A percentile compares a stretch with the other conserved stretches of the same genome.
Evolutionary conservation across 345 rosid species (phyloP).

Genomic region (Ceriops zippeliana): DNA sequence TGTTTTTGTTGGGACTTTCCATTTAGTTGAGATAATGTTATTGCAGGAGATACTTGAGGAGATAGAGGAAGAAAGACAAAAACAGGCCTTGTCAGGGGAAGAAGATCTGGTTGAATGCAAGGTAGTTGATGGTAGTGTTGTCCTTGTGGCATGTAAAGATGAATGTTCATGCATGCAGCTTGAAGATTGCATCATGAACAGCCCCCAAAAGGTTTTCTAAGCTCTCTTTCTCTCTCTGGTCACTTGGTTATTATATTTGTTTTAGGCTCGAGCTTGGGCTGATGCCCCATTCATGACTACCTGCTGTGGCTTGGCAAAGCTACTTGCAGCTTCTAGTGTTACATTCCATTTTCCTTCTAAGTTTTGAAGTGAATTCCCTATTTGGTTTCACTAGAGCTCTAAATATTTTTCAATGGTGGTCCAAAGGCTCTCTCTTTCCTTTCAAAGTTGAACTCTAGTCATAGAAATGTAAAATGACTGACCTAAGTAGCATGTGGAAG

Average conservation of each 20-base stretch:
- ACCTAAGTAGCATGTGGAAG: neutral
- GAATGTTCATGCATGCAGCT: conserved; percentile 96
- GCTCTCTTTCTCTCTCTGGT: neutral
- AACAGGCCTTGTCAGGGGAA: conserved; percentile 36
- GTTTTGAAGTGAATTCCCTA: neutral
- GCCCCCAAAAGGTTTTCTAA: conserved; percentile 57
- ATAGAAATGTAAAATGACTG: neutral
- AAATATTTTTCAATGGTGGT: neutral
- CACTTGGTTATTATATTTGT: neutral
- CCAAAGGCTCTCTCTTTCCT: neutral
- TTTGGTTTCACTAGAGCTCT: neutral
- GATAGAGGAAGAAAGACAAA: conserved; percentile 74
- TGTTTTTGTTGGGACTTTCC: neutral
- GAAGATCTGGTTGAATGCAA: conserved; percentile 35
- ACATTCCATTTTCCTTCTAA: neutral
- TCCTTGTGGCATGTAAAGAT: conserved; percentile 91
- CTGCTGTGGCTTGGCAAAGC: neutral
- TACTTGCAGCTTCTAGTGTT: neutral
- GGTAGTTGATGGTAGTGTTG: conserved; percentile 52
- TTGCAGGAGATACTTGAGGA: conserved; percentile 81
- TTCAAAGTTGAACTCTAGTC: neutral
- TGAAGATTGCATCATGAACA: conserved; percentile 71
- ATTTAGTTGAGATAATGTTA: conserved; percentile 6
- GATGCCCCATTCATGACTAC: neutral
- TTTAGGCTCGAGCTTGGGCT: conserved; percentile 3